phyloP scores from a whole-genome alignment of 129 eudicot genomes.

The Artemisia annua region DNA sequence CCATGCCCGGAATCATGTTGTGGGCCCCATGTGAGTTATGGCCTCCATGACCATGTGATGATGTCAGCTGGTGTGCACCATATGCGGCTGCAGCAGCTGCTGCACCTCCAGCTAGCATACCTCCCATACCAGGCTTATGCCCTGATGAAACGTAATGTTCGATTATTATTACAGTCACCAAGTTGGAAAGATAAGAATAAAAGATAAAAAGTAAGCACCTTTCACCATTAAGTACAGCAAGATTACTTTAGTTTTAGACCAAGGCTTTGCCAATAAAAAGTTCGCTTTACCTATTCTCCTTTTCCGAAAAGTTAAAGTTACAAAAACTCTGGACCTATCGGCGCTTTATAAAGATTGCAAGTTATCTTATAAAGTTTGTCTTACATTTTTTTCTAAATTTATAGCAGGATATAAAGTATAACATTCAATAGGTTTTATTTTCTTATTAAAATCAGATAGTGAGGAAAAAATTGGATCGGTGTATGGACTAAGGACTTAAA shows the following conservation, averaged over 20 bases:
- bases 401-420: background rate
- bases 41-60: slow-evolving; percentile 39
- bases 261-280: slow-evolving; percentile 16
- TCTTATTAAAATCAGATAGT: too few species aligned
- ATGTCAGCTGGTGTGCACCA: slow-evolving; percentile 51
- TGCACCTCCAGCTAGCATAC: slow-evolving; percentile 65
- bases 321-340: background rate
- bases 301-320: slow-evolving; percentile 6
- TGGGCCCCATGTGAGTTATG: slow-evolving; percentile 25
- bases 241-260: slow-evolving; percentile 20
- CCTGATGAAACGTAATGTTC: slow-evolving; percentile 29
- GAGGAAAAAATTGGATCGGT: background rate
- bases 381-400: background rate
- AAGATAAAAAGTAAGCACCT: slow-evolving; percentile 14
- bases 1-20: slow-evolving; percentile 28
- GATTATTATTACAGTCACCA: background rate
- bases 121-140: slow-evolving; percentile 49
- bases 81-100: slow-evolving; percentile 69
- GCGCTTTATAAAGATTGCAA: background rate
- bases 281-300: slow-evolving; percentile 3
- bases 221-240: slow-evolving; percentile 3
- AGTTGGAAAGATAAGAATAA: background rate
- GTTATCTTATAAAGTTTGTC: background rate
- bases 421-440: too few species aligned
- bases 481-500: background rate